These are phyloP conservation scores for Cucurbita maxima DNA, from an alignment of 306 rosid genomes.

Conservation along the genomic window DNA sequence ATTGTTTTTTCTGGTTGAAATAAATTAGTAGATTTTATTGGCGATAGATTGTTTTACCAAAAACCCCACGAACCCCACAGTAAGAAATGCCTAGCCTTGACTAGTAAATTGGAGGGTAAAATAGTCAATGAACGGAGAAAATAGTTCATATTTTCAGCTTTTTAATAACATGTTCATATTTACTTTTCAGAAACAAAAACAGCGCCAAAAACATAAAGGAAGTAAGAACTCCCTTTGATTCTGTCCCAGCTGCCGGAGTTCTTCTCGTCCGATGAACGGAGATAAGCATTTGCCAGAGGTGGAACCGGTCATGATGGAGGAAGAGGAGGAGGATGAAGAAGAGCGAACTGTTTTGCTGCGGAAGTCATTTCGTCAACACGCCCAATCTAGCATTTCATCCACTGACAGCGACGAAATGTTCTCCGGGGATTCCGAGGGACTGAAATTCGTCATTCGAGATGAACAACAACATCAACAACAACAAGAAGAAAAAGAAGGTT, in stretches of 20 bases:
- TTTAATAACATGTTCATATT: background rate
- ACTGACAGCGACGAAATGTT: constrained; percentile 1
- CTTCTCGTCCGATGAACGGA: background rate
- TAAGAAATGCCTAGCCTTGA: background rate
- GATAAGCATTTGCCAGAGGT: background rate
- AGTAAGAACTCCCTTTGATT: background rate
- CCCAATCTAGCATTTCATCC: background rate
- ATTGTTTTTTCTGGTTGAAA: background rate
- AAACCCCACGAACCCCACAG: background rate
- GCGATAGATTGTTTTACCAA: background rate
- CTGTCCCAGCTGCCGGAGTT: background rate
- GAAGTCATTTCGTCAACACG: background rate
- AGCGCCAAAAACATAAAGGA: background rate
- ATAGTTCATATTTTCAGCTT: background rate
- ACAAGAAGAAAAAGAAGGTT: background rate
- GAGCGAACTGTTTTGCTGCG: background rate
- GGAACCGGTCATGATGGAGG: background rate
- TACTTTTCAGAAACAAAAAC: background rate
- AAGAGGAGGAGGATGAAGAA: background rate
- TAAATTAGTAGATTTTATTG: background rate
- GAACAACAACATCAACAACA: background rate
- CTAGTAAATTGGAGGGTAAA: background rate
- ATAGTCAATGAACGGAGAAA: background rate
- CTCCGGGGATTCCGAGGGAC: background rate
- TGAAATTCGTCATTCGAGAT: background rate